Base-by-base conservation (phyloP, 352 stramenopile species). In the Phytophthora constricta region DNA sequence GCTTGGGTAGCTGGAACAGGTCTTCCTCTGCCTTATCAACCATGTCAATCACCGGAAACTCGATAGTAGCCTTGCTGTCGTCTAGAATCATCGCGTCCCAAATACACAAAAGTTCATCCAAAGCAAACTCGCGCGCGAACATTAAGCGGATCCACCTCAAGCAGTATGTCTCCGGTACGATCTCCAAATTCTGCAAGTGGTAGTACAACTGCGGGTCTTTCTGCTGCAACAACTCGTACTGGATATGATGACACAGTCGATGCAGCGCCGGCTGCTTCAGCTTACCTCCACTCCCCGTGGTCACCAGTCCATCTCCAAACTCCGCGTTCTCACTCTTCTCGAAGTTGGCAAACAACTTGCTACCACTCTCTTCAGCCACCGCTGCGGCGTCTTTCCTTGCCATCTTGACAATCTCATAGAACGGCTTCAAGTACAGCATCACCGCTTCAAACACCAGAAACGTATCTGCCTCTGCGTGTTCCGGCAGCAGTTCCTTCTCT, bases 201-300 rank as follows among this genome's bases (percentile, higher is more conserved):
- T 90, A 93, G 50, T 84, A 91, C 19, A 95, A 58, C 46, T 95
- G 82, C n/a, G 87, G 87, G 22, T 95, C 86, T 22, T 84, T 90
- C 52, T 93, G 78, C 41, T 90, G 76, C 34, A 95, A 57, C 4
- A 95, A 42, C 41, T 92, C 83, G 60, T 92, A 92, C 63, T 95
- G 87, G 11, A 95, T 65, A 59, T 86, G 73, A 56, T 86, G 68
- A 58, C 87, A 93, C 45, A 95, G 64, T 41, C 70, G 76, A 58
- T 90, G 79, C n/a, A 95, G 58, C 2, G 79, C 76, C 13, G 82
- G 74, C 27, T 89, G 37, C 39, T 63, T 67, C 5, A 52, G 45
- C 26, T 46, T 52, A 33, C 4, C 41, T 45, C 22, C 39, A 48
- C 14, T 68, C 72, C 26, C 71, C 62, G 3, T 64, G 64, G 4